Percentiles rank a stretch among this genome's conserved stretches.
These are phyloP conservation scores for Chlorella vulgaris DNA, from an alignment of 139 green algal species.

Conservation along the genomic window DNA sequence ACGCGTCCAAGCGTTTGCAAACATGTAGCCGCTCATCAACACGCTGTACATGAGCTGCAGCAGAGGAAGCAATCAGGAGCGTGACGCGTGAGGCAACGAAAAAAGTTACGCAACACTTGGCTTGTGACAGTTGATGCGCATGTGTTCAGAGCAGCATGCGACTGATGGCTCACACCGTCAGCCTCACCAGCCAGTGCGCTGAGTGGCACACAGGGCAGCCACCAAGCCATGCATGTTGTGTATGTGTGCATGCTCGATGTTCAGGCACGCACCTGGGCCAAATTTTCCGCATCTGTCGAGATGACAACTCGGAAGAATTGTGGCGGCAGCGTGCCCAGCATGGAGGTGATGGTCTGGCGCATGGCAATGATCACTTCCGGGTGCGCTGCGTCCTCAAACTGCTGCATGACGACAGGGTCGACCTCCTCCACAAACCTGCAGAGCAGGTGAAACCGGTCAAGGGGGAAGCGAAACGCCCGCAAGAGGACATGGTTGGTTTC, in stretches of 20 bases:
- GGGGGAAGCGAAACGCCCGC: background rate
- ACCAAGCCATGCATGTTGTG: background rate
- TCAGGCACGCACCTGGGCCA: slow-evolving; percentile 61
- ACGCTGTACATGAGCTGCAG: slow-evolving; percentile 84
- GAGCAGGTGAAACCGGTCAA: background rate
- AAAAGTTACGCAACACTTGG: no score
- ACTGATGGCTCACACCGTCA: no score
- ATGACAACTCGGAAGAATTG: slow-evolving; percentile 87
- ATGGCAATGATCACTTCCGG: slow-evolving; percentile 66
- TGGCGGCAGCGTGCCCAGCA: slow-evolving; percentile 83
- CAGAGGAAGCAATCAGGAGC: background rate
- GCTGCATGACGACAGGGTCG: slow-evolving; percentile 55
- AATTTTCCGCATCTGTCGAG: slow-evolving; percentile 73
- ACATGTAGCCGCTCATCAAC: slow-evolving; percentile 88
- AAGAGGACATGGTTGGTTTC: background rate
- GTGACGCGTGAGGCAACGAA: background rate
- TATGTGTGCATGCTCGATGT: no score
- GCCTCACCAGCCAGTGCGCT: no score
- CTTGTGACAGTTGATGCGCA: no score
- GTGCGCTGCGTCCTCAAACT: slow-evolving; percentile 61
- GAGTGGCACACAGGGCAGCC: no score
- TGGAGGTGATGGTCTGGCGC: slow-evolving; percentile 79
- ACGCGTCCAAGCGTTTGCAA: slow-evolving; percentile 81
- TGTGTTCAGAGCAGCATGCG: no score
- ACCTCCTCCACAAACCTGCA: slow-evolving; percentile 67